phyloP scores from a whole-genome alignment of 2,329 filamentous ascomycete genomes.

The Triangularia setosa region DNA sequence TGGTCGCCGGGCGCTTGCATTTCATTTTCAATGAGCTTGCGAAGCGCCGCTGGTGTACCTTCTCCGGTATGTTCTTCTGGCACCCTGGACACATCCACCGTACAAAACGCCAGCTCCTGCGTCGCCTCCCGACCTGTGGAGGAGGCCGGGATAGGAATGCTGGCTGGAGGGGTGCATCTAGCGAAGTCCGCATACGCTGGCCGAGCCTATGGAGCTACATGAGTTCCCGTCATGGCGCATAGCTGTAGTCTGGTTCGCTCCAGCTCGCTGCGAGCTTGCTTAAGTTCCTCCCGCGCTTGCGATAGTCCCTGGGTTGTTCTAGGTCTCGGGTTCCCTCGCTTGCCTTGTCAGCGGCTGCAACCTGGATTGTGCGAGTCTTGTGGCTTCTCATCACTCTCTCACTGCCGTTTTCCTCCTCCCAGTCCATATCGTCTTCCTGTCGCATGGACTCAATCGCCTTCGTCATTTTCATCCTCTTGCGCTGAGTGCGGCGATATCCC shows the following conservation, averaged over 20 bases:
- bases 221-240: constrained; percentile 3
- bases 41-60: not conserved
- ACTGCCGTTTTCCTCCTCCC: too few relatives aligned
- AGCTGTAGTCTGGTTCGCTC: constrained; percentile 7
- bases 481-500: too few relatives aligned
- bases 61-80: not conserved
- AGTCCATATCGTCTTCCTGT: too few relatives aligned
- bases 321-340: not conserved
- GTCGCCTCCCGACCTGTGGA: not conserved
- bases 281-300: constrained; percentile 8
- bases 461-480: too few relatives aligned
- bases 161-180: constrained; percentile 1
- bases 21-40: constrained; percentile 1
- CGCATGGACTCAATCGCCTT: too few relatives aligned
- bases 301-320: constrained; percentile 4
- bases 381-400: too few relatives aligned
- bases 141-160: constrained; percentile 1
- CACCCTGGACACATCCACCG: constrained; percentile 2
- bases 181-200: constrained; percentile 9
- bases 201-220: not conserved
- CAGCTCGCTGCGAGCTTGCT: constrained; percentile 1
- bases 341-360: not conserved
- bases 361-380: too few relatives aligned
- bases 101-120: not conserved
- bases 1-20: not conserved